Percentiles rank a stretch among this genome's conserved stretches.
phyloP scores from a whole-genome alignment of 371 early-diverging fungal species.

The Aphelidium insulamus region DNA sequence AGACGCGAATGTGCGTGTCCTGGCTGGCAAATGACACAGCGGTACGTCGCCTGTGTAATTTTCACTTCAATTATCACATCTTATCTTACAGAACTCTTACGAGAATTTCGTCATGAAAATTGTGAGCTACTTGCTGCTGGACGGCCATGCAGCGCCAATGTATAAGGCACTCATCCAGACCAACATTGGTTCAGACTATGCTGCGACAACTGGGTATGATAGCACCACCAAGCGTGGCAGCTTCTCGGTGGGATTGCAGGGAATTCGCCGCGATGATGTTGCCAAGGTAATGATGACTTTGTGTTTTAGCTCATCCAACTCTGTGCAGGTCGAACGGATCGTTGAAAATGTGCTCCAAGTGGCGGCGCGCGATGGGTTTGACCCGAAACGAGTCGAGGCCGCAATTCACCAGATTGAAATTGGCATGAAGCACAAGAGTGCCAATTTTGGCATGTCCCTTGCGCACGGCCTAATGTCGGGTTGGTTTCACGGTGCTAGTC shows the following conservation, averaged over 20 bases:
- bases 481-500: constrained; percentile 76
- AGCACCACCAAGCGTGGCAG: constrained; percentile 27
- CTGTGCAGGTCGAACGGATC: constrained; percentile 30
- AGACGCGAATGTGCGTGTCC: constrained; percentile 45
- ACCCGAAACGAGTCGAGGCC: constrained; percentile 52
- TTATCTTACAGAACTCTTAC: constrained; percentile 31
- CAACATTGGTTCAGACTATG: constrained; percentile 76
- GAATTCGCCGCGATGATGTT: constrained; percentile 17
- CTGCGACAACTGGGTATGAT: constrained; percentile 71
- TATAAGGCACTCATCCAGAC: constrained; percentile 83
- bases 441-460: constrained; percentile 64
- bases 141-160: constrained; percentile 81
- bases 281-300: constrained; percentile 5
- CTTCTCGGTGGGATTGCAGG: constrained; percentile 28
- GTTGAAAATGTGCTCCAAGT: constrained; percentile 40
- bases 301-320: not conserved
- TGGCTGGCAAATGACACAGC: constrained; percentile 53
- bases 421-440: constrained; percentile 64
- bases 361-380: constrained; percentile 49
- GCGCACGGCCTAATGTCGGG: constrained; percentile 51
- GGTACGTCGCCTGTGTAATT: constrained; percentile 13
- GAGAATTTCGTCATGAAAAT: constrained; percentile 60
- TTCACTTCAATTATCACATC: constrained; percentile 4
- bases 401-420: constrained; percentile 75
- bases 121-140: constrained; percentile 50